A percentile compares a stretch with the other conserved stretches of the same genome.
Evolutionary conservation across 805 yeast species (phyloP).

Genomic region (Candida corydali): DNA sequence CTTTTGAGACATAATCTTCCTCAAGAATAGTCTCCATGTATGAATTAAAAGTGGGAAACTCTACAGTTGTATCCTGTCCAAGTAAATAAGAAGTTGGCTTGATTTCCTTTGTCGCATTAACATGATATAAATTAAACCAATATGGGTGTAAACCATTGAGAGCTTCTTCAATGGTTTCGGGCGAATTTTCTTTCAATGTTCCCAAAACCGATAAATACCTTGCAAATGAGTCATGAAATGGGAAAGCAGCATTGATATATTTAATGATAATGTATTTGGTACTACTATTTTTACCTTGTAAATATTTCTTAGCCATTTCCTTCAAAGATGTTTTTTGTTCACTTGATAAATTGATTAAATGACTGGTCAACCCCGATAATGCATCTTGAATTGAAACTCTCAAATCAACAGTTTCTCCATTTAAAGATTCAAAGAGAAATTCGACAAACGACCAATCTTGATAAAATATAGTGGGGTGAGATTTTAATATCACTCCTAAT

Average conservation of each 20-base stretch:
- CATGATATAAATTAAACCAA: conserved; percentile 57
- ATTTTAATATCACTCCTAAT: conserved; percentile 59
- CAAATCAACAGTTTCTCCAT: conserved; percentile 58
- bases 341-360: conserved; percentile 37
- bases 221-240: conserved; percentile 65
- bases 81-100: conserved; percentile 42
- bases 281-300: conserved; percentile 35
- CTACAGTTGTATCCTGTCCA: conserved; percentile 33
- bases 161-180: conserved; percentile 80
- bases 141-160: conserved; percentile 76
- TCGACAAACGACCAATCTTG: conserved; percentile 50
- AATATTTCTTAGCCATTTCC: conserved; percentile 26
- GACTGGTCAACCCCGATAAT: conserved; percentile 53
- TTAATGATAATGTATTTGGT: conserved; percentile 64
- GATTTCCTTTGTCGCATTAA: conserved; percentile 42
- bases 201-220: conserved; percentile 68
- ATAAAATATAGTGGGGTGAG: conserved; percentile 37
- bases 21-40: conserved; percentile 26
- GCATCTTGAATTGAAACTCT: conserved; percentile 70
- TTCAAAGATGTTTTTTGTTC: conserved; percentile 42
- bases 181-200: conserved; percentile 49
- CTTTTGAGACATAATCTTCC: conserved; percentile 23
- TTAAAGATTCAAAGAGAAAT: conserved; percentile 68
- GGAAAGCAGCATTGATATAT: conserved; percentile 57
- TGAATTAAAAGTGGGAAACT: conserved; percentile 53